Percentiles rank a stretch among this genome's conserved stretches.
These are phyloP conservation scores for Sporothrix luriei DNA, from an alignment of 2,329 filamentous ascomycete species.

Conservation along the genomic window DNA sequence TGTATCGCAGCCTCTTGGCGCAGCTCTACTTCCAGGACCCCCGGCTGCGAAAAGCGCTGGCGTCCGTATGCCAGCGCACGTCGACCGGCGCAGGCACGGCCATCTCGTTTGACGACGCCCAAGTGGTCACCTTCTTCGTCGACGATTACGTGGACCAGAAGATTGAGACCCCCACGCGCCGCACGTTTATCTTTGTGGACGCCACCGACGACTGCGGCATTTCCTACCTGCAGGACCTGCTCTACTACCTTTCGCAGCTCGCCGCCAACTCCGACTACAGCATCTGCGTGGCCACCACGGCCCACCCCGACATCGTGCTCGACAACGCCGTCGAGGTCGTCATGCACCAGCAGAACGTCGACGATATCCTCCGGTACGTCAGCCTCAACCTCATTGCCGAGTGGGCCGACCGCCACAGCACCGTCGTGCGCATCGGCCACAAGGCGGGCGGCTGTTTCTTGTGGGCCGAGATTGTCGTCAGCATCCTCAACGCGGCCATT, in stretches of 20 bases:
- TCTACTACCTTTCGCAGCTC: slow-evolving; percentile 40
- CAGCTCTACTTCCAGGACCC: slow-evolving; percentile 42
- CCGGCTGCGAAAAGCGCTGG: slow-evolving; percentile 39
- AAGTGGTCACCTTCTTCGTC: slow-evolving; percentile 42
- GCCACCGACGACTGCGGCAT: slow-evolving; percentile 39
- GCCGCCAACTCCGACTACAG: slow-evolving; percentile 43
- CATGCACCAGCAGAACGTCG: slow-evolving; percentile 41
- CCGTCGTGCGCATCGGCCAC: slow-evolving; percentile 39
- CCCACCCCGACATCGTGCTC: slow-evolving; percentile 36
- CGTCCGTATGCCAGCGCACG: slow-evolving; percentile 11
- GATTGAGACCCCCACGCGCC: slow-evolving; percentile 38
- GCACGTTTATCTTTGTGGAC: slow-evolving; percentile 44
- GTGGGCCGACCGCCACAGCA: slow-evolving; percentile 41
- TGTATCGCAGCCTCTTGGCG: slow-evolving; percentile 41
- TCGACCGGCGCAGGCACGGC: neutral
- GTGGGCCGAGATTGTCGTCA: slow-evolving; percentile 45
- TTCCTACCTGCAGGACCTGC: slow-evolving; percentile 39
- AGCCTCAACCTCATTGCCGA: slow-evolving; percentile 42
- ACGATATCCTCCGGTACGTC: slow-evolving; percentile 43
- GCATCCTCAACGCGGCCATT: slow-evolving; percentile 45
- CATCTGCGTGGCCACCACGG: slow-evolving; percentile 41
- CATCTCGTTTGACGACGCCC: slow-evolving; percentile 38
- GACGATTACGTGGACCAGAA: slow-evolving; percentile 41
- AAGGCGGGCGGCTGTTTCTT: slow-evolving; percentile 43
- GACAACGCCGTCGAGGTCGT: slow-evolving; percentile 39